Evolutionary conservation across 441 rosid genomes (phyloP).

Genomic region (Jatropha multifida): DNA sequence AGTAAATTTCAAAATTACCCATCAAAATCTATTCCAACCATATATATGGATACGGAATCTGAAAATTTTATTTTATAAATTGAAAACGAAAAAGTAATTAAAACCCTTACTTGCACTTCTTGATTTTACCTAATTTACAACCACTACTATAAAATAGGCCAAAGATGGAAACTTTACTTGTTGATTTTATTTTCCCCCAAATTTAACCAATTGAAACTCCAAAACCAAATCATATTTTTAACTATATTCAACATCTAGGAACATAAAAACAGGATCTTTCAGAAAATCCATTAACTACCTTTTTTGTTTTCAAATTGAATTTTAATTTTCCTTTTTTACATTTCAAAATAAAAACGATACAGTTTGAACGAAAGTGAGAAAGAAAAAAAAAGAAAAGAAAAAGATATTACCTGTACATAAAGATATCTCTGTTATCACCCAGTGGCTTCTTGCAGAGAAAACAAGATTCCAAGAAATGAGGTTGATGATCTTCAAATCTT

Average conservation of each 20-base stretch:
- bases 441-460: constrained; percentile 68
- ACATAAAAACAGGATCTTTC: no score
- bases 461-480: constrained; percentile 73
- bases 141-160: neutral
- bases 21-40: neutral
- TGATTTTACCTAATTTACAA: neutral
- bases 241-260: no score
- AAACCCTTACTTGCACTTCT: neutral
- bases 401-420: constrained; percentile 73
- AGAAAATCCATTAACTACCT: no score
- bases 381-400: neutral
- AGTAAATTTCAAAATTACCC: neutral
- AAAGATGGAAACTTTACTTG: no score
- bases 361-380: neutral
- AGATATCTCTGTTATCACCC: constrained; percentile 67
- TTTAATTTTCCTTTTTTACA: neutral
- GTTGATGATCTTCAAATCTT: constrained; percentile 50
- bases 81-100: neutral
- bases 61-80: neutral
- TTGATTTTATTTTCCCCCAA: no score
- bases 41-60: neutral
- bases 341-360: neutral
- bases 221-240: no score
- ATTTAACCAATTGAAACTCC: no score
- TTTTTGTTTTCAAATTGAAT: no score